phyloP scores from a whole-genome alignment of 345 rosid genomes.

The Gossypium australe region DNA sequence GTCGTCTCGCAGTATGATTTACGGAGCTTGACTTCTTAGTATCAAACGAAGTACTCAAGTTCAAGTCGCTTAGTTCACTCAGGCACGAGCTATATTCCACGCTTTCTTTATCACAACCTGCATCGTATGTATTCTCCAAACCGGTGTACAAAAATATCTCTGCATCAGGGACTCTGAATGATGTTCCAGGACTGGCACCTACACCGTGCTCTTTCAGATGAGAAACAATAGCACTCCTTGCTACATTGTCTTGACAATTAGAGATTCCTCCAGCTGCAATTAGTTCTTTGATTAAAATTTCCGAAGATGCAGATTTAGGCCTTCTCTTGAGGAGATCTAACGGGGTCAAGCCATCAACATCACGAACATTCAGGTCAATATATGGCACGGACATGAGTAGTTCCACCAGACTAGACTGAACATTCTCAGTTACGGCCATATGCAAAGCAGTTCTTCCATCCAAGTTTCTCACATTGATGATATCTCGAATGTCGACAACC shows the following conservation, averaged over 20 bases:
- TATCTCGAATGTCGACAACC: conserved; percentile 31
- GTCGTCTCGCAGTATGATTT: conserved; percentile 41
- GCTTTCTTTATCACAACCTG: conserved; percentile 28
- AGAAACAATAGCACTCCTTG: conserved; percentile 36
- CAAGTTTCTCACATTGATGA: conserved; percentile 58
- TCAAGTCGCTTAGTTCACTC: conserved; percentile 40
- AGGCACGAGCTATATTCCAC: conserved; percentile 35
- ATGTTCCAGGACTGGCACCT: conserved; percentile 74
- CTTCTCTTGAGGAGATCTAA: conserved; percentile 68
- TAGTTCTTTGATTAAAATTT: conserved; percentile 70
- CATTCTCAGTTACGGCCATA: conserved; percentile 61
- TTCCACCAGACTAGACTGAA: conserved; percentile 60
- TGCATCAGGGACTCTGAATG: conserved; percentile 75
- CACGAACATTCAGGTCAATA: conserved; percentile 57
- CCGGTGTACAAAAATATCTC: conserved; percentile 76
- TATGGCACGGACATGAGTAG: conserved; percentile 52
- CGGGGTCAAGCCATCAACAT: conserved; percentile 68
- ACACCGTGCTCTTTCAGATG: conserved; percentile 55
- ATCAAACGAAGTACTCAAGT: conserved; percentile 15
- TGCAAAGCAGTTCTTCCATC: conserved; percentile 81
- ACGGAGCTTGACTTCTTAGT: conserved; percentile 27
- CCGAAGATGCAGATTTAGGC: conserved; percentile 63
- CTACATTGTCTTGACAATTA: conserved; percentile 27
- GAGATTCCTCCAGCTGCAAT: conserved; percentile 78
- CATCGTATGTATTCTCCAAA: conserved; percentile 27